Evolutionary conservation across 176 grass and related monocot genomes (phyloP).

Genomic region (Oryza glaberrima): DNA sequence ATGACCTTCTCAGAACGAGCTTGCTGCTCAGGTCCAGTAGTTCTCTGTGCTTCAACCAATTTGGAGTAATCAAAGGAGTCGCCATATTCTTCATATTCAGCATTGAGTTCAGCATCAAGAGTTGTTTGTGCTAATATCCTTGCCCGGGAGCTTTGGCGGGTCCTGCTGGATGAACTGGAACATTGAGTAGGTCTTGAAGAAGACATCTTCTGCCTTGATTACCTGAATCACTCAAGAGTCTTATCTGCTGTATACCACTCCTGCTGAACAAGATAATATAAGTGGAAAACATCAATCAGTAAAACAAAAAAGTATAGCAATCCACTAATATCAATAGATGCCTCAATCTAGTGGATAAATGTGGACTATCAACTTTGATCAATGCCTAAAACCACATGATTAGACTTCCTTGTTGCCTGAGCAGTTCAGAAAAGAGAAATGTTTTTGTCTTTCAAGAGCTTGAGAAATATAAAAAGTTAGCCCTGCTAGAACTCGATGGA

Average conservation of each 20-base stretch:
- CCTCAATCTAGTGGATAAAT: background rate
- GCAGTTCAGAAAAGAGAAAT: background rate
- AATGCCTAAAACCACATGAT: background rate
- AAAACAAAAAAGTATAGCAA: slow-evolving; percentile 13
- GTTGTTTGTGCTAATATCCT: slow-evolving; percentile 86
- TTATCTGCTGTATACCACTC: slow-evolving; percentile 1
- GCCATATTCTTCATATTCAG: slow-evolving; percentile 78
- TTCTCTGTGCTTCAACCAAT: slow-evolving; percentile 56
- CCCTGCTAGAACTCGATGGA: background rate
- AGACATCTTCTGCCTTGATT: slow-evolving; percentile 57
- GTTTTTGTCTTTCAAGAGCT: background rate
- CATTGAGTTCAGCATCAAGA: slow-evolving; percentile 80
- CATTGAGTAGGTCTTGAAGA: slow-evolving; percentile 58
- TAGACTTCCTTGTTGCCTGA: background rate
- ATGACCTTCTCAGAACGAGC: slow-evolving; percentile 68
- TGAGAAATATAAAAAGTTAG: background rate
- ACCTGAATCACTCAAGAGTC: slow-evolving; percentile 19
- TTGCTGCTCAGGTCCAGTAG: slow-evolving; percentile 24
- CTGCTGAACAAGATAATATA: slow-evolving; percentile 9
- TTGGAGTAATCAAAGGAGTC: slow-evolving; percentile 89
- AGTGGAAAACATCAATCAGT: slow-evolving; percentile 30
- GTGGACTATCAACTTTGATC: background rate
- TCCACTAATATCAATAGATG: background rate
- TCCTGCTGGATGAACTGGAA: slow-evolving; percentile 54
- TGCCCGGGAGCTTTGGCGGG: slow-evolving; percentile 58